Base-by-base conservation (phyloP, 148 eudicot species). In the Rheum nobile region DNA sequence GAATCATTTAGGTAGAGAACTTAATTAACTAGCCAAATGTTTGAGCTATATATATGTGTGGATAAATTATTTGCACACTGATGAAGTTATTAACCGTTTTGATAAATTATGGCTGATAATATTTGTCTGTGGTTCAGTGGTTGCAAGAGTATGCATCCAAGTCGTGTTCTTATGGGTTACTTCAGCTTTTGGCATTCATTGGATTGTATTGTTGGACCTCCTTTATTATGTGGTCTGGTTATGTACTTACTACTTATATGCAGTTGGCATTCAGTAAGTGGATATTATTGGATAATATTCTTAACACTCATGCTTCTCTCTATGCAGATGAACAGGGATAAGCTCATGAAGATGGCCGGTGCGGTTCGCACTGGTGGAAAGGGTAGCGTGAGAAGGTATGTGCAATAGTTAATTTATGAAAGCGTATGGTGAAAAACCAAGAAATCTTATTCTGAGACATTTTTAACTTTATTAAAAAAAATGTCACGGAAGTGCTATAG, bases 301-400 rank as follows among this genome's bases (percentile, higher is more conserved):
- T 47, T 8, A 50, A 8, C 1, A 0, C 10, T 32, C 6, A 4
- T 72, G 28, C 14, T 74, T 4, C 22, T 21, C 9, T n/a, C 6
- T 46, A 31, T 72, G 75, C 80, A 88, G 92, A 88, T 88, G 92
- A 88, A 88, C 79, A 88, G 84, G 65, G 92, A 88, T 82, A 88
- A 80, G 82, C 87, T 88, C 21, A 82, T 76, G 90, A 88, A 88
- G 85, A 88, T 88, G 92, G 92, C 92, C 22, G 90, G 92, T 80
- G 88, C 86, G 16, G 92, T 88, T 38, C 90, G 92, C 80, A 88
- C 92, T 8, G 93, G 93, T 71, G 93, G 93, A 13, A 89, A 89
- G 84, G 93, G 92, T 54, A 88, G 88, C 82, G 43, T 88, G 84
- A 85, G 92, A 83, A 88, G 92, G 92, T 88, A 50, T 6, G 26